Percentiles rank a stretch among this genome's conserved stretches.
These are phyloP conservation scores for Akanthomyces muscarius DNA, from an alignment of 2,329 filamentous ascomycete species.

Conservation along the genomic window DNA sequence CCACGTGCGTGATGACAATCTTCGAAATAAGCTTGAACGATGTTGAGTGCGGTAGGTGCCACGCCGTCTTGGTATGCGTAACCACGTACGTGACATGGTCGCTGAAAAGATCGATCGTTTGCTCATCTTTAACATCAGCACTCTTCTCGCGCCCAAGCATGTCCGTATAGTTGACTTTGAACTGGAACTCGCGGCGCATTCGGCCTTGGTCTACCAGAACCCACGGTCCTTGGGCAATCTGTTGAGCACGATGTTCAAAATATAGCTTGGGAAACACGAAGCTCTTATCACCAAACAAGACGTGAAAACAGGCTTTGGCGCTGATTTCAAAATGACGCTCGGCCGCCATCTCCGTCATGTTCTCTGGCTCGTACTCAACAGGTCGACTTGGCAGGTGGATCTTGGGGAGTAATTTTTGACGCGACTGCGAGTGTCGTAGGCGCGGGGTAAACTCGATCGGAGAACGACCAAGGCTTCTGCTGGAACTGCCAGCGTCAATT, in stretches of 20 bases:
- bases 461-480: conserved; percentile 33
- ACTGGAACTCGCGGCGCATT: conserved; percentile 75
- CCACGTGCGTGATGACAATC: conserved; percentile 87
- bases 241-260: conserved; percentile 72
- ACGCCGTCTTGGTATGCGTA: conserved; percentile 59
- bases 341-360: conserved; percentile 69
- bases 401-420: conserved; percentile 52
- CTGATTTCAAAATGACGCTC: conserved; percentile 86
- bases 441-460: conserved; percentile 33
- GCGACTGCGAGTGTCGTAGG: conserved; percentile 31
- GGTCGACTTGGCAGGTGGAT: conserved; percentile 79
- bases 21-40: conserved; percentile 82
- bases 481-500: conserved; percentile 52
- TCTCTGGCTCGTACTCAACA: conserved; percentile 78
- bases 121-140: conserved; percentile 70
- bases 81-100: conserved; percentile 70
- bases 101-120: conserved; percentile 78
- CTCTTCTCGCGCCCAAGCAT: conserved; percentile 59
- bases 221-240: conserved; percentile 87
- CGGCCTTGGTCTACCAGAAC: conserved; percentile 62
- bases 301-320: conserved; percentile 91
- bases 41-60: conserved; percentile 80
- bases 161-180: conserved; percentile 66
- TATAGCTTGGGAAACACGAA: conserved; percentile 91
- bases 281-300: conserved; percentile 94